phyloP scores from a whole-genome alignment of 2,329 filamentous ascomycete genomes.

The Colletotrichum chlorophyti region DNA sequence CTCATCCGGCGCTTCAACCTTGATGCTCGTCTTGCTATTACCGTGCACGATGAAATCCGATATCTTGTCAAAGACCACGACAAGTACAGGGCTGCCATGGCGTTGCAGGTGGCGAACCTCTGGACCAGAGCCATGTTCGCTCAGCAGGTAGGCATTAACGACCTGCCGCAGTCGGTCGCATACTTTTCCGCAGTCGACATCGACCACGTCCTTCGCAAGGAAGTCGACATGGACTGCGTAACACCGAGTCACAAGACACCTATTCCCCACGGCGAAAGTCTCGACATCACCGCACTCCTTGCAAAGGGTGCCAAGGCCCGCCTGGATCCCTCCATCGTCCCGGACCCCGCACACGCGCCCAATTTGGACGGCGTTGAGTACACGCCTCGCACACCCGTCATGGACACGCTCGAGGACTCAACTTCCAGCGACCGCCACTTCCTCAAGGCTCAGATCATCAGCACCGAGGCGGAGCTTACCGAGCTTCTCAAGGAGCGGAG shows the following conservation, averaged over 20 bases:
- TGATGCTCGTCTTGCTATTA: slow-evolving; percentile 84
- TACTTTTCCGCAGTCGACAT: slow-evolving; percentile 97
- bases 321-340: slow-evolving; percentile 70
- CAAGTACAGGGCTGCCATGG: slow-evolving; percentile 89
- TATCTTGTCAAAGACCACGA: slow-evolving; percentile 88
- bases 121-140: slow-evolving; percentile 98
- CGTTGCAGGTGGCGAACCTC: slow-evolving; percentile 89
- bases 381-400: slow-evolving; percentile 75
- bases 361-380: slow-evolving; percentile 70
- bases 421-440: slow-evolving; percentile 62
- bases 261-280: slow-evolving; percentile 84
- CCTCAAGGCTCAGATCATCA: slow-evolving; percentile 84
- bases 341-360: slow-evolving; percentile 60
- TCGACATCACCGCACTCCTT: slow-evolving; percentile 84
- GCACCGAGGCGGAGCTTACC: slow-evolving; percentile 74
- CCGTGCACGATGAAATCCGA: slow-evolving; percentile 96
- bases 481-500: slow-evolving; percentile 71
- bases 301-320: slow-evolving; percentile 72
- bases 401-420: slow-evolving; percentile 70
- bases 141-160: slow-evolving; percentile 94
- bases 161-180: slow-evolving; percentile 91
- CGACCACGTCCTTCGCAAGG: slow-evolving; percentile 93
- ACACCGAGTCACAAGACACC: slow-evolving; percentile 83
- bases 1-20: slow-evolving; percentile 86
- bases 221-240: slow-evolving; percentile 97